These are phyloP conservation scores for Porosira glacialis DNA, from an alignment of 352 stramenopile genomes.

Conservation along the genomic window DNA sequence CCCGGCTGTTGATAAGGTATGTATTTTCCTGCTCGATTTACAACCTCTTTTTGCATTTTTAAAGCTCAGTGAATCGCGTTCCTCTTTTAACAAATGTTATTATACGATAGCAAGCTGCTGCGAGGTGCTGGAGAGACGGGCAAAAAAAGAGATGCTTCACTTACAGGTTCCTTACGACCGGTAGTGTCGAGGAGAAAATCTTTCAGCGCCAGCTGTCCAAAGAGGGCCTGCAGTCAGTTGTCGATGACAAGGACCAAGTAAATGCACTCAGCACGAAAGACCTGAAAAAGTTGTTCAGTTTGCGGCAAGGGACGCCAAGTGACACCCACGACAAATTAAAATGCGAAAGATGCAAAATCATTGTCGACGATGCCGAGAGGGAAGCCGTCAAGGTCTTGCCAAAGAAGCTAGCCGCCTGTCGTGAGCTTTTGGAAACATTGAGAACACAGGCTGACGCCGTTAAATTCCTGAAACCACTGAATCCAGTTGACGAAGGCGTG, in stretches of 20 bases:
- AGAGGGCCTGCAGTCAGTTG: constrained; percentile 96
- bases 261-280: constrained; percentile 89
- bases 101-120: constrained; percentile 89
- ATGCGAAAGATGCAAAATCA: constrained; percentile 87
- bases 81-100: too few relatives aligned
- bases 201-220: constrained; percentile 95
- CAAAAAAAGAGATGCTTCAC: constrained; percentile 98
- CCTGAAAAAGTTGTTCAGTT: constrained; percentile 83
- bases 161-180: constrained; percentile 92
- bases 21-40: too few relatives aligned
- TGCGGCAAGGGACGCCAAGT: constrained; percentile 84
- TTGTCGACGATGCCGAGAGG: constrained; percentile 74
- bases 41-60: too few relatives aligned
- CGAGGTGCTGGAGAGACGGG: constrained; percentile 95
- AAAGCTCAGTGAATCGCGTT: too few relatives aligned
- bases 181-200: constrained; percentile 98
- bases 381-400: constrained; percentile 77
- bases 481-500: too few relatives aligned
- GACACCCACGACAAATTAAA: constrained; percentile 97
- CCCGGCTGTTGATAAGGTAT: constrained; percentile 87
- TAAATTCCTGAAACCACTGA: constrained; percentile 73
- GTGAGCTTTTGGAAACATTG: constrained; percentile 64
- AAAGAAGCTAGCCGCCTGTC: constrained; percentile 73
- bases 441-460: constrained; percentile 63
- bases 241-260: constrained; percentile 98